Percentiles rank a stretch among this genome's conserved stretches.
These are phyloP conservation scores for Cystobasidiaceae sp. DNA, from an alignment of 1,284 basidiomycete genomes.

Conservation along the genomic window DNA sequence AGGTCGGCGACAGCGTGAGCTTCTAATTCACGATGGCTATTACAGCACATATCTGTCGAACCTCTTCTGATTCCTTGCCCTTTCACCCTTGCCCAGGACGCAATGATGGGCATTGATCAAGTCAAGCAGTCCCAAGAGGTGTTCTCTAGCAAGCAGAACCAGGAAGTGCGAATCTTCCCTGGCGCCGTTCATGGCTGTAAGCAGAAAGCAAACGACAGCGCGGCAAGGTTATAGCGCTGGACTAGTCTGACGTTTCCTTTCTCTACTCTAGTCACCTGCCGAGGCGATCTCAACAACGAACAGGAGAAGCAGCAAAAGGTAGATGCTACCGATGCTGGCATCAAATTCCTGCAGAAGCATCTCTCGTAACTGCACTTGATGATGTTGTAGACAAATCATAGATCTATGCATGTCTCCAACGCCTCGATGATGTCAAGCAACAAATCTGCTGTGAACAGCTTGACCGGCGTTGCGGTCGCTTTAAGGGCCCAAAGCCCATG, in stretches of 20 bases:
- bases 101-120: constrained; percentile 28
- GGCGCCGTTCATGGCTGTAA: constrained; percentile 20
- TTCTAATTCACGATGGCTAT: not conserved
- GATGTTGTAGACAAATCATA: no score
- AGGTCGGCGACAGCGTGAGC: constrained; percentile 24
- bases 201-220: no score
- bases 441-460: no score
- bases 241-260: not conserved
- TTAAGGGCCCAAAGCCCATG: no score
- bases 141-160: constrained; percentile 10
- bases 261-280: constrained; percentile 1
- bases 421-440: no score
- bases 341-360: constrained; percentile 29
- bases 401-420: no score
- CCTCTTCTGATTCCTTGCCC: not conserved
- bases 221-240: no score
- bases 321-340: constrained; percentile 10
- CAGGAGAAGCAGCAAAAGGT: constrained; percentile 28
- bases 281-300: constrained; percentile 23
- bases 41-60: not conserved
- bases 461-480: no score
- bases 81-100: not conserved
- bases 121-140: constrained; percentile 21
- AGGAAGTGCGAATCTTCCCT: constrained; percentile 18
- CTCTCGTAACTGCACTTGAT: constrained; percentile 21